A percentile compares a stretch with the other conserved stretches of the same genome.
Evolutionary conservation across 1,139 yeast genomes (phyloP).

Genomic region (Geotrichum reessii): DNA sequence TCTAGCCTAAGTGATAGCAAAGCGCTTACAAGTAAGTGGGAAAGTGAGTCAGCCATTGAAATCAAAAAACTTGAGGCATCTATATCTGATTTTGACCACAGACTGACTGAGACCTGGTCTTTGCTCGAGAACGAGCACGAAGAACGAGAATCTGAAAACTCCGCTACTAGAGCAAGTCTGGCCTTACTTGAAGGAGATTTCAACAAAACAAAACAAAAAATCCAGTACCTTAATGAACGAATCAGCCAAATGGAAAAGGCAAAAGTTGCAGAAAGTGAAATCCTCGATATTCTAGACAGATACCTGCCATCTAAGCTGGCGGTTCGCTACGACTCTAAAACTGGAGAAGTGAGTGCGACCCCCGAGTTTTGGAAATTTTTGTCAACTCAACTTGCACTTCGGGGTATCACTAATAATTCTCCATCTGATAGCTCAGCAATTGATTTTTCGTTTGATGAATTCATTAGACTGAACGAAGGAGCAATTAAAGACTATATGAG

Average conservation of each 20-base stretch:
- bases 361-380: constrained; percentile 19
- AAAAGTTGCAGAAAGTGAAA: constrained; percentile 8
- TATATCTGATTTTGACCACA: constrained; percentile 8
- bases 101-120: neutral
- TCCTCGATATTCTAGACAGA: constrained; percentile 13
- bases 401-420: neutral
- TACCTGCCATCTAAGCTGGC: constrained; percentile 13
- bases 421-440: neutral
- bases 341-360: constrained; percentile 13
- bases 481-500: constrained; percentile 10
- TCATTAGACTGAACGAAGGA: constrained; percentile 10
- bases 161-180: constrained; percentile 3
- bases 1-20: constrained; percentile 3
- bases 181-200: neutral
- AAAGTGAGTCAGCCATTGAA: constrained; percentile 4
- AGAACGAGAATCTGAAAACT: neutral
- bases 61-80: neutral
- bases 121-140: constrained; percentile 7
- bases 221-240: constrained; percentile 12
- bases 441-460: constrained; percentile 14
- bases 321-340: constrained; percentile 8
- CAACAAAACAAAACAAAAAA: neutral
- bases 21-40: constrained; percentile 1
- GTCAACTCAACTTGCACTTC: constrained; percentile 6
- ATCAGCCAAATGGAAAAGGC: constrained; percentile 9